Base-by-base conservation (phyloP, 768 basidiomycete species). In the Agrocybe praecox region DNA sequence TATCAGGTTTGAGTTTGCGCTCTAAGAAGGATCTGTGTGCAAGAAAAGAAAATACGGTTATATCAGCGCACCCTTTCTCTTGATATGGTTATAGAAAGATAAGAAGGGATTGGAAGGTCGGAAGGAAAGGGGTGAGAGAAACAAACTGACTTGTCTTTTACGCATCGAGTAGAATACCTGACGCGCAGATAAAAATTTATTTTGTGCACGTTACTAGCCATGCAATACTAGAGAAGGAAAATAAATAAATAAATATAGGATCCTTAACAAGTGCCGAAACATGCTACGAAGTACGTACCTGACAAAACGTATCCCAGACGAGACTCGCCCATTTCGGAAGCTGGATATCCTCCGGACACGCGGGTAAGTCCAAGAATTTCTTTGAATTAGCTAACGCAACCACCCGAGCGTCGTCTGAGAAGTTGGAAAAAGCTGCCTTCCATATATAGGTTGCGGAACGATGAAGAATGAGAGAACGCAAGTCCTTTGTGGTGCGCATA, bases 131-230 rank as follows among this genome's bases (percentile, higher is more conserved):
- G 26, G 26, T 5, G 9, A 29, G 26, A 29, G 26, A 29, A 29
- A n/a, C n/a, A n/a, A n/a, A n/a, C n/a, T n/a, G n/a, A 65, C 68
- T 57, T 53, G 17, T 24, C 46, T 47, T 70, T 73, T 8, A 58
- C 47, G 45, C 70, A 73, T 46, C 53, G 53, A 22, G 56, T 58
- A 52, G 71, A 71, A 2, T 65, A 63, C 12, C 71, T 67, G 6
- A 65, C 57, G 17, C 69, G 63, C 32, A 72, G 48, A 9, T 62
- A 22, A 24, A 70, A 72, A 53, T 72, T 66, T 33, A 70, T 62
- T 26, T 62, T 62, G 33, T 58, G 53, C 11, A 59, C 63, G 42
- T 62, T 65, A 26, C 23, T 34, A 6, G 57, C 44, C 12, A 60
- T 42, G 49, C 69, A 71, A 24, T 65, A 68, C 66, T 70, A 55